phyloP scores from a whole-genome alignment of 1,284 basidiomycete species.

The Heterobasidion irregulare region DNA sequence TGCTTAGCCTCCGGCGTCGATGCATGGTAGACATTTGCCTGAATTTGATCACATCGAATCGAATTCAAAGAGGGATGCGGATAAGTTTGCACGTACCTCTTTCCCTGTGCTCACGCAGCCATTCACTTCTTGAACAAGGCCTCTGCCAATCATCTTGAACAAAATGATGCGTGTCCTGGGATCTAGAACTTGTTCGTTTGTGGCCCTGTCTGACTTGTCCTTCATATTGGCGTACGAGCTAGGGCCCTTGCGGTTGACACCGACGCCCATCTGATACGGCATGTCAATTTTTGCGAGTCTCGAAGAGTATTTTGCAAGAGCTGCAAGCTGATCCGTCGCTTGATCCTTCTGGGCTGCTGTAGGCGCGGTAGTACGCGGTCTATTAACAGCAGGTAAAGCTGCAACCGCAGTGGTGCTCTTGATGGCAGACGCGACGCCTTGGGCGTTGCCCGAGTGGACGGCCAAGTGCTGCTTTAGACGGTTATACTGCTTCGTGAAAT shows the following conservation, averaged over 20 bases:
- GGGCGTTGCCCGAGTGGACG: slow-evolving; percentile 58
- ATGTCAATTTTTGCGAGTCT: slow-evolving; percentile 61
- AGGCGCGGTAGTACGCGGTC: slow-evolving; percentile 31
- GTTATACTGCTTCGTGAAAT: slow-evolving; percentile 97
- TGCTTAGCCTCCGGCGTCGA: slow-evolving; percentile 54
- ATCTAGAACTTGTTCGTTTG: slow-evolving; percentile 91
- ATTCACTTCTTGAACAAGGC: slow-evolving; percentile 80
- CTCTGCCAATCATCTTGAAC: slow-evolving; percentile 90
- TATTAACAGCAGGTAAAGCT: slow-evolving; percentile 67
- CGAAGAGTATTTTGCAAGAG: slow-evolving; percentile 63
- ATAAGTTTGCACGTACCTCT: slow-evolving; percentile 50
- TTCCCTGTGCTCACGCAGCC: slow-evolving; percentile 94
- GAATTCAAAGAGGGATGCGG: neutral
- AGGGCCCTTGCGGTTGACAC: slow-evolving; percentile 84
- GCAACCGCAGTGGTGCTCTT: slow-evolving; percentile 43
- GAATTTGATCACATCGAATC: neutral
- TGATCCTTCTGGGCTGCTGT: slow-evolving; percentile 33
- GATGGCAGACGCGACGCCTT: slow-evolving; percentile 43
- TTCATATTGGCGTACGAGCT: slow-evolving; percentile 80
- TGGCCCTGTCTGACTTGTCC: slow-evolving; percentile 92
- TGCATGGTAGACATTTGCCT: slow-evolving; percentile 95
- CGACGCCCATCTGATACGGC: slow-evolving; percentile 73
- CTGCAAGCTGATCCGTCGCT: slow-evolving; percentile 59
- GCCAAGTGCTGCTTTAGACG: slow-evolving; percentile 81
- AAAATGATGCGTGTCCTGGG: slow-evolving; percentile 84